Conservation (phyloP, 176 grass and related monocot genomes). For the Tillandsia leiboldiana region DNA sequence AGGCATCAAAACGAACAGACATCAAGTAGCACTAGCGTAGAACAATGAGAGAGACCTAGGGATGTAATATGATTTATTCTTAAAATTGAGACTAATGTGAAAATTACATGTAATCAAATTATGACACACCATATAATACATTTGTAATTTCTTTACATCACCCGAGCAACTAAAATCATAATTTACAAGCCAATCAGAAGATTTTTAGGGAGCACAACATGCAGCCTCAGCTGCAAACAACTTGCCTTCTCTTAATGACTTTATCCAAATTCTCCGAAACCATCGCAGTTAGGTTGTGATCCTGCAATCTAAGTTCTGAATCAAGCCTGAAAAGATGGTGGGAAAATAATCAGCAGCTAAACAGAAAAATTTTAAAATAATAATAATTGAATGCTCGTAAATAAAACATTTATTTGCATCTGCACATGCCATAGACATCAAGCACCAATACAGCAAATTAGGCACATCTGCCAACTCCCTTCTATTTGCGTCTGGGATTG, state of each 20-base stretch:
- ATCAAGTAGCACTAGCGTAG: no score
- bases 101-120: neutral
- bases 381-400: neutral
- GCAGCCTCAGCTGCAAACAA: slow-evolving; percentile 43
- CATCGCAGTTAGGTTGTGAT: slow-evolving; percentile 63
- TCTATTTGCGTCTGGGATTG: no score
- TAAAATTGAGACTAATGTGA: neutral
- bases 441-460: no score
- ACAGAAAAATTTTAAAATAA: neutral
- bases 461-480: no score
- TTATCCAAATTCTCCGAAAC: slow-evolving; percentile 80
- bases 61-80: no score
- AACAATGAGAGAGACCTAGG: no score
- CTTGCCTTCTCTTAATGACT: slow-evolving; percentile 43
- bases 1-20: no score
- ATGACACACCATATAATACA: slow-evolving; percentile 30
- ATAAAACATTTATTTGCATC: neutral
- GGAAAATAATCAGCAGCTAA: slow-evolving; percentile 7
- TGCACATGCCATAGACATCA: neutral
- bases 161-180: slow-evolving; percentile 5
- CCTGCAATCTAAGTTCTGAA: slow-evolving; percentile 50
- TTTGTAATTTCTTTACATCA: slow-evolving; percentile 30
- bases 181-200: slow-evolving; percentile 12
- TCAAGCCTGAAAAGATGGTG: slow-evolving; percentile 47
- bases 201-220: neutral